phyloP scores from a whole-genome alignment of 2,329 filamentous ascomycete species.

The Fusarium hostae region DNA sequence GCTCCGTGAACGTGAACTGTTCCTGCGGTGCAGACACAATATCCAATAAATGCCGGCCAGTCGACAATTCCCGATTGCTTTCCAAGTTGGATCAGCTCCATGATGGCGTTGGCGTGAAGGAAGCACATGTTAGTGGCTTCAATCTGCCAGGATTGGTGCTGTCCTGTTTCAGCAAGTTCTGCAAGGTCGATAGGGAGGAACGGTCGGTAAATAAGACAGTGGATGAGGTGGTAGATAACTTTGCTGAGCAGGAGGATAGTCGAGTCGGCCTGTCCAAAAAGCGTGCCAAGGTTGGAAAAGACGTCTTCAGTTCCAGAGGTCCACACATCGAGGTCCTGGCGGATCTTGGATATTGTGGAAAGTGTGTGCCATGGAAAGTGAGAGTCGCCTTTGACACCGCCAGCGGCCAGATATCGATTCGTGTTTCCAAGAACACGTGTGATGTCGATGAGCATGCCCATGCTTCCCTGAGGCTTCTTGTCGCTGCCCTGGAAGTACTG shows the following conservation, averaged over 20 bases:
- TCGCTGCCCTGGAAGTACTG: constrained; percentile 76
- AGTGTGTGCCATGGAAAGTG: constrained; percentile 92
- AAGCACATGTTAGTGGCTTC: constrained; percentile 90
- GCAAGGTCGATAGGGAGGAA: constrained; percentile 87
- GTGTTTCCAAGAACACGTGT: constrained; percentile 84
- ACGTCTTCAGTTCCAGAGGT: constrained; percentile 82
- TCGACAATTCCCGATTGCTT: constrained; percentile 79
- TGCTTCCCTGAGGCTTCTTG: constrained; percentile 79
- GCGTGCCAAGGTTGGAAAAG: constrained; percentile 77
- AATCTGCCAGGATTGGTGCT: constrained; percentile 93
- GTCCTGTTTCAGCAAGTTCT: constrained; percentile 81
- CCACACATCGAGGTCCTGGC: constrained; percentile 87
- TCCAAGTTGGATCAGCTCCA: constrained; percentile 82
- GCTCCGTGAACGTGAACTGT: constrained; percentile 90
- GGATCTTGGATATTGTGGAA: constrained; percentile 86
- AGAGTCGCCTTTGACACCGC: constrained; percentile 87
- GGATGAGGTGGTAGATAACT: constrained; percentile 85
- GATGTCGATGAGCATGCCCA: constrained; percentile 86
- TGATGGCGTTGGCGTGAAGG: constrained; percentile 86
- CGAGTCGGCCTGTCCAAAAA: constrained; percentile 83
- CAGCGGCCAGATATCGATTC: constrained; percentile 84
- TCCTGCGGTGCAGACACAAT: constrained; percentile 86
- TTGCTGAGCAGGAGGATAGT: constrained; percentile 85
- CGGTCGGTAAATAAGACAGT: constrained; percentile 87
- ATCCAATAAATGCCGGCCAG: constrained; percentile 88